These are phyloP conservation scores for Hymenoscyphus linearis DNA, from an alignment of 2,329 filamentous ascomycete genomes.

Conservation along the genomic window DNA sequence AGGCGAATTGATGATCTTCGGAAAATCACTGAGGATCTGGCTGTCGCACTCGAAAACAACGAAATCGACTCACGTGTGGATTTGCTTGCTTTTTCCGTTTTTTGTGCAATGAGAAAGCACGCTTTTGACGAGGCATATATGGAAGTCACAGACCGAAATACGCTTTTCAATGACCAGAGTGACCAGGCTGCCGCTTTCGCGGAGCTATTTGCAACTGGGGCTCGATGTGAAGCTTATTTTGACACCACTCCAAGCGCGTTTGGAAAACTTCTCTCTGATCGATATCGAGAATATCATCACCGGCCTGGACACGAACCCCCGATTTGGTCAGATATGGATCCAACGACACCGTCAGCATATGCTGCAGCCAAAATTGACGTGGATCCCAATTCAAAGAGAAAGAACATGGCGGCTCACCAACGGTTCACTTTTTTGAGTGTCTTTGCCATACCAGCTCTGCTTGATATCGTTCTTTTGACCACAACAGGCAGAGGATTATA, in stretches of 20 bases:
- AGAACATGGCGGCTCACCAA: constrained; percentile 35
- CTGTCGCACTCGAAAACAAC: constrained; percentile 6
- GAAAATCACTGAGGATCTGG: constrained; percentile 14
- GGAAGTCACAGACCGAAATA: constrained; percentile 58
- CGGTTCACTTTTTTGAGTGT: constrained; percentile 45
- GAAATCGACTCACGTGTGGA: constrained; percentile 44
- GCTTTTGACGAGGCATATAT: constrained; percentile 58
- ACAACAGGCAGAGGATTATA: constrained; percentile 56
- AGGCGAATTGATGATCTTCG: constrained; percentile 15
- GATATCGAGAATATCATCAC: constrained; percentile 38
- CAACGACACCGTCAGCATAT: constrained; percentile 44
- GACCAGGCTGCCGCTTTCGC: constrained; percentile 61
- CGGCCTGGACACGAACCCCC: constrained; percentile 44
- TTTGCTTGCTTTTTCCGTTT: constrained; percentile 50
- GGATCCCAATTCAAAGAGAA: constrained; percentile 40
- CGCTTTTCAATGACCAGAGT: constrained; percentile 53
- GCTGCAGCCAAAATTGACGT: constrained; percentile 47
- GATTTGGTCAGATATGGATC: constrained; percentile 43
- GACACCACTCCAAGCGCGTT: constrained; percentile 46
- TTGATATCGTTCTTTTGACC: constrained; percentile 55
- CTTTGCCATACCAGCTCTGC: constrained; percentile 56
- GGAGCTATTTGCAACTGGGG: constrained; percentile 57
- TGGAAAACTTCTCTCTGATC: constrained; percentile 34
- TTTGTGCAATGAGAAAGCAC: constrained; percentile 50
- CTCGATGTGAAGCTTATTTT: constrained; percentile 58